Percentiles rank a stretch among this genome's conserved stretches.
Evolutionary conservation across 208 protist genomes (phyloP).

Genomic region (Blechomonas ayalai): DNA sequence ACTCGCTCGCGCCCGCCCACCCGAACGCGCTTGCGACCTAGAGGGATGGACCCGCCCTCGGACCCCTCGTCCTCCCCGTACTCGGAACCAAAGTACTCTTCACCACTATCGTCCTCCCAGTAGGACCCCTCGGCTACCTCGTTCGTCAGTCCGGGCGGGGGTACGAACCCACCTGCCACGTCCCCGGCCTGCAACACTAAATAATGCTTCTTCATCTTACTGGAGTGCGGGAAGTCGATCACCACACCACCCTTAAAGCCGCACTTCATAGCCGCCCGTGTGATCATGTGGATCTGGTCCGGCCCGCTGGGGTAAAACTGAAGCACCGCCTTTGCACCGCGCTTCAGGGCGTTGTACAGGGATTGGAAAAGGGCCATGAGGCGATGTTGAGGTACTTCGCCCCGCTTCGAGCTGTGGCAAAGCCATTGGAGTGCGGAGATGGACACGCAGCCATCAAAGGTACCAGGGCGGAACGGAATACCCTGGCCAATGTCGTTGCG

Average conservation of each 20-base stretch:
- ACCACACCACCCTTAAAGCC: conserved; percentile 98
- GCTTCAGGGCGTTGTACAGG: conserved; percentile 93
- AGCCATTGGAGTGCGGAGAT: conserved; percentile 99
- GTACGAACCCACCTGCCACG: conserved; percentile 59
- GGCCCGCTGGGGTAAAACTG: conserved; percentile 97
- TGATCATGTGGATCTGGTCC: conserved; percentile 96
- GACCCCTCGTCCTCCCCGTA: conserved; percentile 12
- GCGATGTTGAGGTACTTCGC: conserved; percentile 91
- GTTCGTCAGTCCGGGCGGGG: conserved; percentile 25
- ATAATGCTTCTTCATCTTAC: conserved; percentile 97
- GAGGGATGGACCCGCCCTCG: conserved; percentile 9
- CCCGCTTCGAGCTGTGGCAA: conserved; percentile 94
- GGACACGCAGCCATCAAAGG: conserved; percentile 97
- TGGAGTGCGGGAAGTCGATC: conserved; percentile 97
- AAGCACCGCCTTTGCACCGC: conserved; percentile 91
- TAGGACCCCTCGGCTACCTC: conserved; percentile 22
- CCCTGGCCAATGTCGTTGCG: conserved; percentile 94
- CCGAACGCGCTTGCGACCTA: conserved; percentile 23
- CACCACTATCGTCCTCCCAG: conserved; percentile 22
- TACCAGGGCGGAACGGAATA: conserved; percentile 93
- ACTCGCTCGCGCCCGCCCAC: conserved; percentile 28
- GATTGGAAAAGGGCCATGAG: conserved; percentile 95
- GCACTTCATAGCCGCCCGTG: conserved; percentile 92
- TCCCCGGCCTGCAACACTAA: conserved; percentile 88
- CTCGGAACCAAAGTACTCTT: too few relatives aligned